These are phyloP conservation scores for Cicer chorassanicum DNA, from an alignment of 306 rosid species.

Conservation along the genomic window DNA sequence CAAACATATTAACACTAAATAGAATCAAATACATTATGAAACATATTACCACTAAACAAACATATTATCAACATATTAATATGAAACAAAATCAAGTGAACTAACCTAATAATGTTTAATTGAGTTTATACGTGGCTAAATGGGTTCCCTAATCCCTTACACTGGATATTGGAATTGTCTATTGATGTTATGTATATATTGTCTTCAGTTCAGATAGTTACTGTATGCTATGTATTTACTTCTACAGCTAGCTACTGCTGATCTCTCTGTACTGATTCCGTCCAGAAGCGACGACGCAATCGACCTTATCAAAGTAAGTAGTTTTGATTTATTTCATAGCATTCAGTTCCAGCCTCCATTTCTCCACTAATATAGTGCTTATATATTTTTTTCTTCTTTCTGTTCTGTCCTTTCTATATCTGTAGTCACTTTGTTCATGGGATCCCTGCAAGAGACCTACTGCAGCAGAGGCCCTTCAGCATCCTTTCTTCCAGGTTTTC, in stretches of 20 bases:
- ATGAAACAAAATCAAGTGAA: too few relatives aligned
- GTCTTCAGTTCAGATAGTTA: constrained; percentile 33
- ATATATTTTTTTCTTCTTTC: background rate
- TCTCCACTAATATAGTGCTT: background rate
- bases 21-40: too few relatives aligned
- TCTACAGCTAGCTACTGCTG: constrained; percentile 67
- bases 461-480: constrained; percentile 91
- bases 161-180: too few relatives aligned
- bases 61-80: too few relatives aligned
- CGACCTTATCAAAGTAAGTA: constrained; percentile 79
- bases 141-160: too few relatives aligned
- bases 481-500: constrained; percentile 90
- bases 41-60: too few relatives aligned
- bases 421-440: constrained; percentile 94
- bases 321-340: constrained; percentile 8
- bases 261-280: constrained; percentile 73
- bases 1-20: too few relatives aligned
- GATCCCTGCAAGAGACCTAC: constrained; percentile 96
- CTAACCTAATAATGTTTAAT: too few relatives aligned
- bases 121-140: too few relatives aligned
- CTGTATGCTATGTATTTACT: constrained; percentile 15
- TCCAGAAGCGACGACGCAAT: constrained; percentile 75
- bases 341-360: background rate
- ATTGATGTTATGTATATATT: background rate
- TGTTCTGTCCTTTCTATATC: background rate